Evolutionary conservation across 805 yeast species (phyloP), one percentile per base, ranked within the genome.

Genomic region (Vanderwaltozyma tropicalis): DNA sequence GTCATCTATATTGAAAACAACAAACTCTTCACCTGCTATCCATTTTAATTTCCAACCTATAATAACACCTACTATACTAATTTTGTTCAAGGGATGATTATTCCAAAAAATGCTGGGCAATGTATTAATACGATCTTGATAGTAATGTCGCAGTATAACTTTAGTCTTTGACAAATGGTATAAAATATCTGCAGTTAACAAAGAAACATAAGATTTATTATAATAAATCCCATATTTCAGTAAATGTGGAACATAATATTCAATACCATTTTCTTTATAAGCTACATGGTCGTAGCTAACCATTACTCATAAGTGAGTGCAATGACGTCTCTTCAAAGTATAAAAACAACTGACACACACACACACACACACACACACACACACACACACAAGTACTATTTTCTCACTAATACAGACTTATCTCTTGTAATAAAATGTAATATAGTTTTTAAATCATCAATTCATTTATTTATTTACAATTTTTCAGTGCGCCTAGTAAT

Each of bases 71-170:
- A 53, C 33, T 0, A 72, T 40, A 12, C 45, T 43, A 0, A 72
- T 46, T 16, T 45, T 46, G 15, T 50, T 44, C 2, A 71, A 35
- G 0, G 78, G 78, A 49, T 70, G 68, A 41, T 72, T 72, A 1
- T 51, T 48, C 28, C 59, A 48, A 50, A 72, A 45, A 3, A 61
- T 40, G 4, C 59, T 55, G 7, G 13, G 15, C 11, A 29, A 25
- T 14, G 22, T 17, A 18, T 34, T 35, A 14, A 31, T 28, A 13
- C 21, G 27, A 15, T 31, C 25, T 19, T 38, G 26, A 30, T 48
- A 48, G 34, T 43, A 36, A 12, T 34, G 21, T 12, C 17, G 8
- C 17, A 39, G 37, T 2, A 47, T 31, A 8, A 14, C 12, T 25
- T 31, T 40, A 6, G 49, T 47, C 7, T n/a, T 21, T 19, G 34